Evolutionary conservation across 192 early-diverging fungal genomes (phyloP).

Genomic region (Backusella parvicylindrica): DNA sequence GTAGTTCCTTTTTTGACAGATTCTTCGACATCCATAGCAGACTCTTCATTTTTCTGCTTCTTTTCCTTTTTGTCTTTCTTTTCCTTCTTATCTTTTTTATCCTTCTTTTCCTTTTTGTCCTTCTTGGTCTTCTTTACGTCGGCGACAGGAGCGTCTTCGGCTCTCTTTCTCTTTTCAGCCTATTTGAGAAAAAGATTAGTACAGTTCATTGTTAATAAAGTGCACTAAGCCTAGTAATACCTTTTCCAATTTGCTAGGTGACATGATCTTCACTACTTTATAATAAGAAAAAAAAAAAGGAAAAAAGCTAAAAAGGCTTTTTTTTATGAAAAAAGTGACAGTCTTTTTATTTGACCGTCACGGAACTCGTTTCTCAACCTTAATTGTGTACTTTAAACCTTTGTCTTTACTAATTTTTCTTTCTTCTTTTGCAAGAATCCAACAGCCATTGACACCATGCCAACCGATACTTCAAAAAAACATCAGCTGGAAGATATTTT

Average conservation of each 20-base stretch:
- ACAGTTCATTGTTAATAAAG: background rate
- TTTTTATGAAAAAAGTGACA: background rate
- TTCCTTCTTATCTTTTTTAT: constrained; percentile 24
- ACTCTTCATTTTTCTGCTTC: constrained; percentile 13
- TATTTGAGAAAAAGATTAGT: background rate
- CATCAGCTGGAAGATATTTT: constrained; percentile 44
- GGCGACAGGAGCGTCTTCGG: constrained; percentile 24
- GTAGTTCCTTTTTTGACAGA: background rate
- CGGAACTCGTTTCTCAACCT: background rate
- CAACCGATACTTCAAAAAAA: constrained; percentile 4
- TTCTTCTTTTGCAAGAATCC: background rate
- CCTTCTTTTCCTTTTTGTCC: constrained; percentile 38
- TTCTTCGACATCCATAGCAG: constrained; percentile 2
- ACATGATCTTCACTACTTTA: background rate
- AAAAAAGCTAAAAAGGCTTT: background rate
- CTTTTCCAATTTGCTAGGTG: constrained; percentile 14
- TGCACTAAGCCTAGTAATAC: background rate
- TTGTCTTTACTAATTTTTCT: background rate
- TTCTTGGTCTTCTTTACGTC: constrained; percentile 32
- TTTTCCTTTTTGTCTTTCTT: constrained; percentile 24
- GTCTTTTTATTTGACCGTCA: background rate
- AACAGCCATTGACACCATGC: background rate
- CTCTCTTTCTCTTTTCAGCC: constrained; percentile 26
- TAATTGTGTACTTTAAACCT: background rate
- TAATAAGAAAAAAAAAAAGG: background rate